Conservation (phyloP, 805 yeast species). For the Scheffersomyces ergatensis region DNA sequence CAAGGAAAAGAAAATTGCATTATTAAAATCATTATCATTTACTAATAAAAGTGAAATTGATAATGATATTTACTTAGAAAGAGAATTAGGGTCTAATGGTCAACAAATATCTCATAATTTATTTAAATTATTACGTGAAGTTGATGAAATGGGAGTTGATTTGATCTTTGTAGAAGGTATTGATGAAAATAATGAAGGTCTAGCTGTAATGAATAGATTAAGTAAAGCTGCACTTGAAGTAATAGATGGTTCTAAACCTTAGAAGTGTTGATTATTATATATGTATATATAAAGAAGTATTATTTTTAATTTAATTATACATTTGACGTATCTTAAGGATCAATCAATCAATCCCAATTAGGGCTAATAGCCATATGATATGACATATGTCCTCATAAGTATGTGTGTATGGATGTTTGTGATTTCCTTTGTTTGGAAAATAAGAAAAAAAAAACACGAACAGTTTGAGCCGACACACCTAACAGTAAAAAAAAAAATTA, state of each 20-base stretch:
- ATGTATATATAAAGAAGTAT: no score
- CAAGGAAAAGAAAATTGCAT: conserved; percentile 41
- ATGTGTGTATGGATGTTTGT: no score
- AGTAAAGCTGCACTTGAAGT: conserved; percentile 74
- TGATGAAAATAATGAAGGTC: conserved; percentile 71
- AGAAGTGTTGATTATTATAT: no score
- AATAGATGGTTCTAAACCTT: conserved; percentile 16
- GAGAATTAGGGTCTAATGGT: conserved; percentile 45
- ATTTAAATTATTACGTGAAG: conserved; percentile 69
- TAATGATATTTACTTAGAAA: conserved; percentile 18
- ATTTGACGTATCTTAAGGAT: no score
- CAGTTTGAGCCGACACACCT: no score
- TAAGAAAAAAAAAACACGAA: no score
- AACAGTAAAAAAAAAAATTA: no score
- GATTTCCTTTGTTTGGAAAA: no score
- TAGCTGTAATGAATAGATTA: conserved; percentile 92
- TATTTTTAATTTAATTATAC: no score
- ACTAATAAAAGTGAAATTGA: conserved; percentile 15
- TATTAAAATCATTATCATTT: conserved; percentile 45
- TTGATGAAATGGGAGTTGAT: conserved; percentile 69
- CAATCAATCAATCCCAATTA: no score
- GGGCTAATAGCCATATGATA: no score
- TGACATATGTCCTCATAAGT: no score
- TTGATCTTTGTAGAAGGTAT: conserved; percentile 83
- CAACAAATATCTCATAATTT: conserved; percentile 70